Evolutionary conservation across 2,329 filamentous ascomycete species (phyloP).

Genomic region (Fusarium sp.): DNA sequence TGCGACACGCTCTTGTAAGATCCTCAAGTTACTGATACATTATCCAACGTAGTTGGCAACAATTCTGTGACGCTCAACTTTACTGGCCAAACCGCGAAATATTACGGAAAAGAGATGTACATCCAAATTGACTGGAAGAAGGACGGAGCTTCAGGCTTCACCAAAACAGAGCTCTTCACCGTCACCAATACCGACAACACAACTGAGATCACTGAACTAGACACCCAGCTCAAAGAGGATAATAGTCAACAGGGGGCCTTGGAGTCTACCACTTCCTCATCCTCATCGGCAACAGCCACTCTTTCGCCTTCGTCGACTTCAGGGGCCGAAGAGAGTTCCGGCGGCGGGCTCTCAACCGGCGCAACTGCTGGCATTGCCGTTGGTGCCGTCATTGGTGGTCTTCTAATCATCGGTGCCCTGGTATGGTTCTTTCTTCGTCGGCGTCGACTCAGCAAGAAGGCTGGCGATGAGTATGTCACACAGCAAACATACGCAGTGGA

Average conservation of each 20-base stretch:
- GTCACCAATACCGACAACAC: neutral
- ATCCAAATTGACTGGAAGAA: conserved; percentile 16
- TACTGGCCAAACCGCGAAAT: neutral
- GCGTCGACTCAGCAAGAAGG: conserved; percentile 43
- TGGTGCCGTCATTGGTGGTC: conserved; percentile 48
- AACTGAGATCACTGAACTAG: neutral
- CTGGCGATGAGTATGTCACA: conserved; percentile 33
- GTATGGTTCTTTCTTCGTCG: conserved; percentile 56
- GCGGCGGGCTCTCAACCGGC: conserved; percentile 49
- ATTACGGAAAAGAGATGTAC: conserved; percentile 10
- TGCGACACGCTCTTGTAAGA: neutral
- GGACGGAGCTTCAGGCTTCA: neutral
- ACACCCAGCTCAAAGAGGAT: neutral
- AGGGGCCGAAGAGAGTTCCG: neutral
- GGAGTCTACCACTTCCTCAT: neutral
- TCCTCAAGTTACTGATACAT: neutral
- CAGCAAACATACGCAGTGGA: conserved; percentile 54
- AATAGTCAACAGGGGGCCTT: neutral
- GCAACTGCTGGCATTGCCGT: conserved; percentile 59
- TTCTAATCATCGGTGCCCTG: conserved; percentile 51
- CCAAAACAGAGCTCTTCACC: conserved; percentile 15
- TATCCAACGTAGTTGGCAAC: neutral
- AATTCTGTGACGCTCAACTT: neutral
- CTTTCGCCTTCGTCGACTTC: neutral
- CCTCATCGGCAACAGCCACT: neutral